Evolutionary conservation across 345 rosid species (phyloP).

Genomic region (Ricinus communis): DNA sequence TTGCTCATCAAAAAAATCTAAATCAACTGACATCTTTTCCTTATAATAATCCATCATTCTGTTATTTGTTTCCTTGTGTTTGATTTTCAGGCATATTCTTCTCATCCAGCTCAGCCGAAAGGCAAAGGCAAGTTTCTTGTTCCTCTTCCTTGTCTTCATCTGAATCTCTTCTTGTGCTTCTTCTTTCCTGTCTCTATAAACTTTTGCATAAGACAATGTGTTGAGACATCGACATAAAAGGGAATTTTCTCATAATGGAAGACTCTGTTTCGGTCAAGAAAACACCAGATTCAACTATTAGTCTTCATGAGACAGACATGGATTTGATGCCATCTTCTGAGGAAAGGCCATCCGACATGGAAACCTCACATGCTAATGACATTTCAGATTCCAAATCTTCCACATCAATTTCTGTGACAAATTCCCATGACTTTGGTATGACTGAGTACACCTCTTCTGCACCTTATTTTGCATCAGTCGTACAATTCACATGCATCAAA

Average conservation of each 20-base stretch:
- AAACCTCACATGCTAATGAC: neutral
- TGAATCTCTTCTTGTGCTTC: neutral
- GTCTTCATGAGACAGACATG: neutral
- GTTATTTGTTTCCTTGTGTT: neutral
- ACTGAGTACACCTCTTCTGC: neutral
- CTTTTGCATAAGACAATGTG: neutral
- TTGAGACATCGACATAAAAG: neutral
- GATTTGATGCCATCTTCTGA: neutral
- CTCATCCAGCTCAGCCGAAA: neutral
- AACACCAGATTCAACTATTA: neutral
- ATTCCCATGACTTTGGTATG: neutral
- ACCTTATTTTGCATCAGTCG: neutral
- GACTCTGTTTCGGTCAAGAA: neutral
- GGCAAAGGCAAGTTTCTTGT: neutral
- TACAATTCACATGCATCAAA: neutral
- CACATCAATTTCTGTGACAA: too few species aligned
- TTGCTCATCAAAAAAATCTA: neutral
- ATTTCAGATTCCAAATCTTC: too few species aligned
- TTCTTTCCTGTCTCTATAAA: neutral
- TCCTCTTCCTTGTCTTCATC: neutral
- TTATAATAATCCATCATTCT: too few species aligned
- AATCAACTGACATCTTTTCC: too few species aligned
- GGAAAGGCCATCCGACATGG: constrained; percentile 1
- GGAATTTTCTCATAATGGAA: neutral
- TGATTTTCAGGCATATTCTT: neutral